phyloP scores from a whole-genome alignment of 2,329 filamentous ascomycete species.

The Bipolaris cookei region DNA sequence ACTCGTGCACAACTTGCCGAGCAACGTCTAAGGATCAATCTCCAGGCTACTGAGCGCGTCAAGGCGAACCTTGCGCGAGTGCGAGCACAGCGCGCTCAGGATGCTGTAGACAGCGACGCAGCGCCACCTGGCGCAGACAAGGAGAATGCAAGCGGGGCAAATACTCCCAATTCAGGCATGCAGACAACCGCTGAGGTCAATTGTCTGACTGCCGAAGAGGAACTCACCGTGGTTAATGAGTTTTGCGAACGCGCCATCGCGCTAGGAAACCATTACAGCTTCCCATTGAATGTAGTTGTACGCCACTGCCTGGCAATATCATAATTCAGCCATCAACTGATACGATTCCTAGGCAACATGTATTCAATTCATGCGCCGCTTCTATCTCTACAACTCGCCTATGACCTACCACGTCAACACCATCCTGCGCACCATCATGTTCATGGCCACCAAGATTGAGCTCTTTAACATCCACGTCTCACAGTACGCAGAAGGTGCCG shows the following conservation, averaged over 20 bases:
- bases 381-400: constrained; percentile 93
- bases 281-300: constrained; percentile 67
- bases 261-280: constrained; percentile 63
- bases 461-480: constrained; percentile 74
- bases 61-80: constrained; percentile 62
- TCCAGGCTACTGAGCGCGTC: constrained; percentile 73
- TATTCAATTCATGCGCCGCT: constrained; percentile 87
- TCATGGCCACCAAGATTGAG: constrained; percentile 93
- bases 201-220: constrained; percentile 82
- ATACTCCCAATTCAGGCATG: constrained; percentile 32
- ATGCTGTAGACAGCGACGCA: constrained; percentile 38
- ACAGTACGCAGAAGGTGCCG: constrained; percentile 59
- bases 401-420: constrained; percentile 95
- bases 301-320: neutral
- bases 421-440: constrained; percentile 87
- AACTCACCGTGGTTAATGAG: constrained; percentile 79
- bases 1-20: constrained; percentile 73
- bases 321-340: neutral
- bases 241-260: constrained; percentile 70
- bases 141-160: constrained; percentile 37
- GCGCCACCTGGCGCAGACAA: constrained; percentile 40
- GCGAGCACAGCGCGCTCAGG: constrained; percentile 47
- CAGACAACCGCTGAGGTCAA: constrained; percentile 62
- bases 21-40: constrained; percentile 79
- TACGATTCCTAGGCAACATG: constrained; percentile 69